These are phyloP conservation scores for Cystobasidium ongulense DNA, from an alignment of 768 basidiomycete species.

Conservation along the genomic window DNA sequence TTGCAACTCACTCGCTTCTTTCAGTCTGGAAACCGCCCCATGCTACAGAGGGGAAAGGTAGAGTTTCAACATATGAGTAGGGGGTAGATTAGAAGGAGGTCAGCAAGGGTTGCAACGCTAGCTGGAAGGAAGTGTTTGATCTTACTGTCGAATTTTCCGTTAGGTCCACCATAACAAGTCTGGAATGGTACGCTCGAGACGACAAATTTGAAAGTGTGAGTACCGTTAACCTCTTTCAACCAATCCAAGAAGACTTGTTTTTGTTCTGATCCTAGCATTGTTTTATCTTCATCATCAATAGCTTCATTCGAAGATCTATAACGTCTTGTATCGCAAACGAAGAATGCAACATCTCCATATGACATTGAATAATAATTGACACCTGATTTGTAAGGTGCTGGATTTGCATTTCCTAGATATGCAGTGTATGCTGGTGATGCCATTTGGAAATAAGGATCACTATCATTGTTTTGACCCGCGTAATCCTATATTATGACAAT, in stretches of 20 bases:
- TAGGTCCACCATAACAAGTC: slow-evolving; percentile 54
- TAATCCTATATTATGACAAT: slow-evolving; percentile 56
- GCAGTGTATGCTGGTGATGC: slow-evolving; percentile 56
- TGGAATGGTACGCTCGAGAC: slow-evolving; percentile 67
- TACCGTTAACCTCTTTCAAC: slow-evolving; percentile 61
- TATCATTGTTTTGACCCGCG: slow-evolving; percentile 54
- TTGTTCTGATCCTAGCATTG: slow-evolving; percentile 65
- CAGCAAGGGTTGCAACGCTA: background rate
- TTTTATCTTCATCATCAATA: slow-evolving; percentile 48
- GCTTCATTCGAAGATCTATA: slow-evolving; percentile 51
- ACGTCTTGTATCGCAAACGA: slow-evolving; percentile 65
- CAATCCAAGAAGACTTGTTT: slow-evolving; percentile 57
- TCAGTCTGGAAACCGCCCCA: slow-evolving; percentile 62
- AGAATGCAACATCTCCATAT: slow-evolving; percentile 62
- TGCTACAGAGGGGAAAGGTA: slow-evolving; percentile 37
- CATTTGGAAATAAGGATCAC: slow-evolving; percentile 51
- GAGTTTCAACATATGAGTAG: background rate
- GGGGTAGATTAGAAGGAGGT: background rate
- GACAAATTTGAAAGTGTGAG: slow-evolving; percentile 69
- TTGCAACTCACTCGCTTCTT: slow-evolving; percentile 48
- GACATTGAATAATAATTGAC: slow-evolving; percentile 51
- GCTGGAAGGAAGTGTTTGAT: no score
- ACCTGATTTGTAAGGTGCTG: slow-evolving; percentile 14
- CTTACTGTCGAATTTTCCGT: slow-evolving; percentile 29
- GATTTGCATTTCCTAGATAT: slow-evolving; percentile 56